Evolutionary conservation across 2,329 filamentous ascomycete species (phyloP).

Genomic region (Epichloe glyceriae): DNA sequence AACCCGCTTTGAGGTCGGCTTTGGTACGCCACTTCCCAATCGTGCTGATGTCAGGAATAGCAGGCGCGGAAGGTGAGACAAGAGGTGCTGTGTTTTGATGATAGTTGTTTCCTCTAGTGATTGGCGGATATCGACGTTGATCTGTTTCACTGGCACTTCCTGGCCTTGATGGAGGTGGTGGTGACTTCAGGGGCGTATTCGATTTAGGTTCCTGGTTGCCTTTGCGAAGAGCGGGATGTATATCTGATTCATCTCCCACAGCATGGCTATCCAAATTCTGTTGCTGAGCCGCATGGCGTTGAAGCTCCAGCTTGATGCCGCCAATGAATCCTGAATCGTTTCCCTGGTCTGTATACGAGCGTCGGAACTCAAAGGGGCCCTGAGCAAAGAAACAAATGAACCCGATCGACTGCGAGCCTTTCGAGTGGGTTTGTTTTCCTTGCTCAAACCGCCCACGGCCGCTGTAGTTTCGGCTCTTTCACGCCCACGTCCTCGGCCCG

Average conservation of each 20-base stretch:
- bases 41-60: constrained; percentile 18
- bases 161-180: constrained; percentile 7
- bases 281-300: constrained; percentile 22
- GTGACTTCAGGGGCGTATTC: constrained; percentile 16
- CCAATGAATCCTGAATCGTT: constrained; percentile 26
- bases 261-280: constrained; percentile 15
- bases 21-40: constrained; percentile 20
- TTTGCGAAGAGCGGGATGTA: constrained; percentile 24
- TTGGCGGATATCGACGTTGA: constrained; percentile 23
- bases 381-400: constrained; percentile 24
- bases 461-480: constrained; percentile 7
- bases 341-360: constrained; percentile 19
- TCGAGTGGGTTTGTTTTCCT: constrained; percentile 11
- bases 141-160: constrained; percentile 11
- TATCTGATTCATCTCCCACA: constrained; percentile 13
- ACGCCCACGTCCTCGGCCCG: constrained; percentile 3
- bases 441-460: constrained; percentile 7
- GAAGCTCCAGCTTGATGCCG: constrained; percentile 27
- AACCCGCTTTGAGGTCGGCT: constrained; percentile 12
- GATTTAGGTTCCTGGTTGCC: constrained; percentile 13
- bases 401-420: constrained; percentile 20
- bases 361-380: constrained; percentile 21
- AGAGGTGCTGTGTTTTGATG: constrained; percentile 15
- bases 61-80: constrained; percentile 15
- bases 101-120: constrained; percentile 19